Evolutionary conservation across 2,329 filamentous ascomycete species (phyloP).

Genomic region (Penicillium griseofulvum): DNA sequence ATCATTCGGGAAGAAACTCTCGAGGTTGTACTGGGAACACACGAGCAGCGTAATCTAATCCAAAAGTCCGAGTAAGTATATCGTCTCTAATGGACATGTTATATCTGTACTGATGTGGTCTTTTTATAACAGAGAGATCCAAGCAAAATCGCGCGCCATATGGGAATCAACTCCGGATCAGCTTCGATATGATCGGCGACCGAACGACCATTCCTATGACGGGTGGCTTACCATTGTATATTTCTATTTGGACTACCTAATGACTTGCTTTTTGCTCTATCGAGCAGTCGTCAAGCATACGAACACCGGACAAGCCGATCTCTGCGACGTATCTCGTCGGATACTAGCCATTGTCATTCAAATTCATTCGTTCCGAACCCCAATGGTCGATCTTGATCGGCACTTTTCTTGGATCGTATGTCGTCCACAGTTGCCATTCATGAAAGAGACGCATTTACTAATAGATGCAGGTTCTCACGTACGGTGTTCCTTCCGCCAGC

Average conservation of each 20-base stretch:
- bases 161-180: constrained; percentile 27
- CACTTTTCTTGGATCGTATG: constrained; percentile 39
- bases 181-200: constrained; percentile 26
- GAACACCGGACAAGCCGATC: constrained; percentile 29
- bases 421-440: not conserved
- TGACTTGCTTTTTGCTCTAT: constrained; percentile 37
- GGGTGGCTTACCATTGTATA: constrained; percentile 24
- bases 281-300: constrained; percentile 34
- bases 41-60: constrained; percentile 22
- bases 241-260: constrained; percentile 36
- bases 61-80: constrained; percentile 31
- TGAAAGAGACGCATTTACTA: not conserved
- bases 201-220: constrained; percentile 11
- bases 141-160: constrained; percentile 24
- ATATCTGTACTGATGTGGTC: not conserved
- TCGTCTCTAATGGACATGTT: not conserved
- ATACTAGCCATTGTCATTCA: constrained; percentile 30
- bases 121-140: constrained; percentile 21
- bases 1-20: constrained; percentile 32
- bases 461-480: constrained; percentile 28
- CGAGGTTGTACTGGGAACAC: constrained; percentile 31
- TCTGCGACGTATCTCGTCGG: constrained; percentile 34
- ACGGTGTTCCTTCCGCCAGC: constrained; percentile 34
- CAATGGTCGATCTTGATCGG: constrained; percentile 30
- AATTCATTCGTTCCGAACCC: constrained; percentile 28